Evolutionary conservation across 257 asterid species (phyloP).

Genomic region (Lycium barbarum): DNA sequence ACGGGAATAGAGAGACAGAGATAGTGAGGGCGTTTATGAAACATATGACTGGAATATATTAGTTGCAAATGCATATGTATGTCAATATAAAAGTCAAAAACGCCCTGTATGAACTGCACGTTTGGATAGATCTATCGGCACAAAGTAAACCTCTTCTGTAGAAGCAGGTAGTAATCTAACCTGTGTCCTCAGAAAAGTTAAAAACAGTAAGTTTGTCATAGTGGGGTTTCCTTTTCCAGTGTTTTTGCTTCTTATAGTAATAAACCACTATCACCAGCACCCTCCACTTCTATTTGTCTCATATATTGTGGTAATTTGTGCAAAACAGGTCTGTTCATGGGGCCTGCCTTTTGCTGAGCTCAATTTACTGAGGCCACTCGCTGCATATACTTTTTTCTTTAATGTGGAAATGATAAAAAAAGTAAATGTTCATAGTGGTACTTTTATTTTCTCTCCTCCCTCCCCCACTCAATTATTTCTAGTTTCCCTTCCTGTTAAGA

Average conservation of each 20-base stretch:
- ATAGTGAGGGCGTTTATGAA: background rate
- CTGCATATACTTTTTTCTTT: background rate
- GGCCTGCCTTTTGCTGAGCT: constrained; percentile 30
- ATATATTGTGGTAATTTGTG: constrained; percentile 29
- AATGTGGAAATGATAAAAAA: constrained; percentile 10
- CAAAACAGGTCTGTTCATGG: constrained; percentile 36
- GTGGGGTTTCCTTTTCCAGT: constrained; percentile 45
- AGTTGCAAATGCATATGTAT: no score
- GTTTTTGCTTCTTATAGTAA: constrained; percentile 44
- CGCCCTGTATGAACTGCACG: no score
- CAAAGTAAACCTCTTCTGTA: no score
- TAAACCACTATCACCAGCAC: constrained; percentile 53
- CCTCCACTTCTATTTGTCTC: constrained; percentile 42
- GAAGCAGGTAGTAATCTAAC: no score
- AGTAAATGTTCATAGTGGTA: background rate
- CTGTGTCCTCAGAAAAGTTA: constrained; percentile 32
- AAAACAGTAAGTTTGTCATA: constrained; percentile 36
- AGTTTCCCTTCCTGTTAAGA: background rate
- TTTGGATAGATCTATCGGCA: no score
- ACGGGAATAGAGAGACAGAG: background rate
- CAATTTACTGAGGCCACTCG: constrained; percentile 32
- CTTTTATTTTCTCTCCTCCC: background rate
- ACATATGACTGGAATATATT: background rate
- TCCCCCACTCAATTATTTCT: constrained; percentile 9
- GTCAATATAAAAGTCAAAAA: background rate